Conservation (phyloP, 179 eudicot species). For the Vitellaria paradoxa region DNA sequence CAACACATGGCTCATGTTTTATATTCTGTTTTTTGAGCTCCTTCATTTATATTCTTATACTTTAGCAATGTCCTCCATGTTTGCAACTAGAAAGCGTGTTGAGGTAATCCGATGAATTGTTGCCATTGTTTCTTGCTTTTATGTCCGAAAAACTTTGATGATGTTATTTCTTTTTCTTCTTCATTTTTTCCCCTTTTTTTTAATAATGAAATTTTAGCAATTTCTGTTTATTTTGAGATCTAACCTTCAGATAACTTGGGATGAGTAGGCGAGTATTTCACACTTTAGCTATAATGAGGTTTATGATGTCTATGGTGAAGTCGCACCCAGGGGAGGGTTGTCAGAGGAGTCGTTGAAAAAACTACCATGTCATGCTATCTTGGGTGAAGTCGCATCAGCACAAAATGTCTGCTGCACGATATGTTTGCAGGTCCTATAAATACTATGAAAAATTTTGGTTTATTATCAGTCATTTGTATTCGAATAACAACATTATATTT, state of each 20-base stretch:
- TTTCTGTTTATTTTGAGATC: not conserved
- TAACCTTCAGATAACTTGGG: slow-evolving; percentile 6
- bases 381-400: slow-evolving; percentile 23
- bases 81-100: not conserved
- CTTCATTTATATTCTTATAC: not conserved
- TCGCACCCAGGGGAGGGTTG: slow-evolving; percentile 36
- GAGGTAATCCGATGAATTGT: not conserved
- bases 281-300: slow-evolving; percentile 37
- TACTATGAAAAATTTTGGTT: not conserved
- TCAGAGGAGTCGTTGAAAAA: slow-evolving; percentile 41
- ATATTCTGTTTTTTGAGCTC: not conserved
- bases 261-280: slow-evolving; percentile 43
- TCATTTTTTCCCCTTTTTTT: not conserved
- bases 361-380: slow-evolving; percentile 44
- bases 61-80: not conserved
- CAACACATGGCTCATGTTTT: not conserved
- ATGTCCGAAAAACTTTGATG: not conserved
- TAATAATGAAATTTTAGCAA: too few relatives aligned
- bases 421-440: slow-evolving; percentile 58
- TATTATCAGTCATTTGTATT: not conserved
- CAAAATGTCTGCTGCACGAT: slow-evolving; percentile 50
- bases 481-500: not conserved
- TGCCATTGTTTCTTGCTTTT: not conserved
- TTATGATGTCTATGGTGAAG: slow-evolving; percentile 41
- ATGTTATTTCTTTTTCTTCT: not conserved